Percentiles rank a stretch among this genome's conserved stretches.
These are phyloP conservation scores for Eragrostis nindensis DNA, from an alignment of 176 grass and related monocot species.

Conservation along the genomic window DNA sequence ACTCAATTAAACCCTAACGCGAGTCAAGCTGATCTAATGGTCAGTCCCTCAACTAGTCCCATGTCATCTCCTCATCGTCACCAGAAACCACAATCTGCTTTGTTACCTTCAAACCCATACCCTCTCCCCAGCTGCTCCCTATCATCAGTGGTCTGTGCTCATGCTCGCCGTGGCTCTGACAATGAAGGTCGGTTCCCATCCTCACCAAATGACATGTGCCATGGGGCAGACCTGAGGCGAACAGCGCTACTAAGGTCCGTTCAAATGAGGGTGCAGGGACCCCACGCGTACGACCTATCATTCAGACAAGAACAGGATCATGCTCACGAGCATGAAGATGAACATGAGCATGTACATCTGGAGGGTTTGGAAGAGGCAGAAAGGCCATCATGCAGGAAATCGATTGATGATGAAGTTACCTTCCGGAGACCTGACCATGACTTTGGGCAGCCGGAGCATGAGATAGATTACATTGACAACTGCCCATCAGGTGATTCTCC, in stretches of 20 bases:
- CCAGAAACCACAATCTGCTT: constrained; percentile 54
- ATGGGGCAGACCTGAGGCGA: constrained; percentile 70
- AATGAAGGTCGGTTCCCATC: constrained; percentile 90
- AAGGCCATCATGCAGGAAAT: constrained; percentile 59
- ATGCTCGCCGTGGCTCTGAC: constrained; percentile 72
- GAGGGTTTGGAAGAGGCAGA: constrained; percentile 55
- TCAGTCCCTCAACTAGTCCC: constrained; percentile 70
- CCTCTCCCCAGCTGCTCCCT: constrained; percentile 68
- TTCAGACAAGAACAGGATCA: constrained; percentile 70
- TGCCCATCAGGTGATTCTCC: constrained; percentile 37
- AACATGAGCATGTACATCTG: constrained; percentile 46
- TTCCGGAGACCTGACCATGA: constrained; percentile 47
- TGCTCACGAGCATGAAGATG: constrained; percentile 54
- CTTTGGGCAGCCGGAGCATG: constrained; percentile 48
- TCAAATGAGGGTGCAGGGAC: constrained; percentile 91
- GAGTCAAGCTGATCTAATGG: constrained; percentile 53
- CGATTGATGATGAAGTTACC: constrained; percentile 42
- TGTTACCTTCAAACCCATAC: constrained; percentile 42
- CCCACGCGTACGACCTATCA: constrained; percentile 50
- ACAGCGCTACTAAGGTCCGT: constrained; percentile 80
- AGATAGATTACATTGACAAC: constrained; percentile 48
- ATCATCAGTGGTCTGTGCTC: constrained; percentile 64
- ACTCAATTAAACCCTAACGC: constrained; percentile 56
- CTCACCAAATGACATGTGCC: constrained; percentile 91
- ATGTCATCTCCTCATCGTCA: constrained; percentile 70